phyloP scores from a whole-genome alignment of 2,329 filamentous ascomycete genomes.

The Aspergillus alliaceus region DNA sequence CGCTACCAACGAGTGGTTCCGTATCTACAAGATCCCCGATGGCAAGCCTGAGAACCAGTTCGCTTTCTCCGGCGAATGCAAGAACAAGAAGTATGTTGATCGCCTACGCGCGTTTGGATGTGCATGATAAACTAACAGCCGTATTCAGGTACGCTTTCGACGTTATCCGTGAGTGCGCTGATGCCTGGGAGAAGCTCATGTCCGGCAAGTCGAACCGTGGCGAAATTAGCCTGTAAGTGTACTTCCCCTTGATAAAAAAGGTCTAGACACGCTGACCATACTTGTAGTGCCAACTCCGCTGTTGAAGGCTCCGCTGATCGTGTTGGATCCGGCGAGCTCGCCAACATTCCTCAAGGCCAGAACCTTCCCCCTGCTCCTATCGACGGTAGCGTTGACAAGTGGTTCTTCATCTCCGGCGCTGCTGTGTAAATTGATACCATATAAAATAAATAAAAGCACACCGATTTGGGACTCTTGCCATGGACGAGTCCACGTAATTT shows the following conservation, averaged over 20 bases:
- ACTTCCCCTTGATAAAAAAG: not conserved
- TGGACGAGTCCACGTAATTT: constrained; percentile 7
- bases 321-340: constrained; percentile 67
- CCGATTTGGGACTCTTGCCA: constrained; percentile 11
- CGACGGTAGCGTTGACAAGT: constrained; percentile 97
- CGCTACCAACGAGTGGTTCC: constrained; percentile 99
- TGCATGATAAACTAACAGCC: constrained; percentile 14
- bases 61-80: constrained; percentile 99
- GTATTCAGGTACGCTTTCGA: constrained; percentile 78
- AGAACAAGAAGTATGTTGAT: constrained; percentile 84
- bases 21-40: constrained; percentile 99
- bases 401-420: constrained; percentile 99
- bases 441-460: constrained; percentile 32
- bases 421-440: constrained; percentile 61
- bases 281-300: constrained; percentile 71
- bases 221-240: constrained; percentile 76
- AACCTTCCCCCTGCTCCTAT: constrained; percentile 83
- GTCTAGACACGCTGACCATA: constrained; percentile 10
- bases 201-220: constrained; percentile 80
- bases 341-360: constrained; percentile 75
- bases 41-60: constrained; percentile 99
- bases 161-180: constrained; percentile 90
- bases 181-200: constrained; percentile 96
- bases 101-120: not conserved
- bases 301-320: constrained; percentile 73